Evolutionary conservation across 169 alveolate genomes (phyloP).

Genomic region (Blepharisma undulans): DNA sequence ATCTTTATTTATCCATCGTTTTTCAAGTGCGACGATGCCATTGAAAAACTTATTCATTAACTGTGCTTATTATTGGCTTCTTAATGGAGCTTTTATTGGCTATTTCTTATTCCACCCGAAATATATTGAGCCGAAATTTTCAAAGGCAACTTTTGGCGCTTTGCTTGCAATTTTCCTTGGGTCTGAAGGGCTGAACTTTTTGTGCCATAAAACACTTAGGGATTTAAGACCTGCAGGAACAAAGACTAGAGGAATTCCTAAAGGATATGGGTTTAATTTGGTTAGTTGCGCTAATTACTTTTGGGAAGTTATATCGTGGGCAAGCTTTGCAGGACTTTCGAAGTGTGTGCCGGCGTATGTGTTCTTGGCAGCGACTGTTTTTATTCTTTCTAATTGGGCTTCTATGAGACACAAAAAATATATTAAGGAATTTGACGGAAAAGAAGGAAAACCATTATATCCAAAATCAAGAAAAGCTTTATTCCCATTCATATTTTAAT

Average conservation of each 20-base stretch:
- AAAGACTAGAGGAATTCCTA: slow-evolving; percentile 93
- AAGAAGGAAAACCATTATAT: slow-evolving; percentile 63
- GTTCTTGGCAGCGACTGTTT: slow-evolving; percentile 75
- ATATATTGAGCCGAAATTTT: slow-evolving; percentile 78
- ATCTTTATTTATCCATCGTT: slow-evolving; percentile 95
- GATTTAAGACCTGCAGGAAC: slow-evolving; percentile 92
- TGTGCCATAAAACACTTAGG: slow-evolving; percentile 93
- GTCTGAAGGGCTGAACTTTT: slow-evolving; percentile 92
- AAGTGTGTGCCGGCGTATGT: slow-evolving; percentile 80
- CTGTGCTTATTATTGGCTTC: slow-evolving; percentile 96
- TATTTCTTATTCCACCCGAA: slow-evolving; percentile 93
- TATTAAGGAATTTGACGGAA: slow-evolving; percentile 88
- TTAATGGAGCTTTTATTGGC: slow-evolving; percentile 90
- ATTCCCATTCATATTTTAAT: slow-evolving; percentile 88
- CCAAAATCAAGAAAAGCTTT: slow-evolving; percentile 86
- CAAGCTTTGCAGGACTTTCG: slow-evolving; percentile 85
- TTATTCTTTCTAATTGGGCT: slow-evolving; percentile 93
- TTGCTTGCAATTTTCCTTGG: slow-evolving; percentile 64
- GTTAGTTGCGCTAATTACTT: slow-evolving; percentile 97
- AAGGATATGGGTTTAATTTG: slow-evolving; percentile 94
- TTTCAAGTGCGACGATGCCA: slow-evolving; percentile 97
- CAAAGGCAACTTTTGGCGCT: slow-evolving; percentile 46
- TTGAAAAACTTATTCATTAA: slow-evolving; percentile 91
- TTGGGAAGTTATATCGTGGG: slow-evolving; percentile 97
- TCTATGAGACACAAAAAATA: slow-evolving; percentile 90